phyloP scores from a whole-genome alignment of 2,329 filamentous ascomycete species.

The Talaromyces amestolkiae region DNA sequence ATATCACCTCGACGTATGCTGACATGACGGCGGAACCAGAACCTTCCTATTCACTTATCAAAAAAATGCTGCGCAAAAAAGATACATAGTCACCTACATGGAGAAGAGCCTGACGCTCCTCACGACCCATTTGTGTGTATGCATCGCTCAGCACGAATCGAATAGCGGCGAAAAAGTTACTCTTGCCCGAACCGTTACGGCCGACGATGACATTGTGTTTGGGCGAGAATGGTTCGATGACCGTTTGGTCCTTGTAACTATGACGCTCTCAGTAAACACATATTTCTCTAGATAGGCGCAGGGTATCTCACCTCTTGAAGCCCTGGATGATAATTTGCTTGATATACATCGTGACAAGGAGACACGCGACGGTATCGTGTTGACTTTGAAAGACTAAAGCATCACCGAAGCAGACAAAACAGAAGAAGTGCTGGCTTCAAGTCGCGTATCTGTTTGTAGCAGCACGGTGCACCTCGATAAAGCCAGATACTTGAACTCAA shows the following conservation, averaged over 20 bases:
- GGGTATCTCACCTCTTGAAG: slow-evolving; percentile 82
- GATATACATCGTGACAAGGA: slow-evolving; percentile 74
- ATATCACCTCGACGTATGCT: slow-evolving; percentile 98
- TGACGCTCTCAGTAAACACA: not conserved
- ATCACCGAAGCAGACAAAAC: not conserved
- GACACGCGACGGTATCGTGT: slow-evolving; percentile 18
- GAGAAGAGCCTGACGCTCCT: slow-evolving; percentile 92
- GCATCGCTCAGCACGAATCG: slow-evolving; percentile 97
- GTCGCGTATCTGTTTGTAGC: not conserved
- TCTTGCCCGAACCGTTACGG: slow-evolving; percentile 98
- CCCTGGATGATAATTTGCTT: slow-evolving; percentile 99
- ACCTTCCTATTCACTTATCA: slow-evolving; percentile 61
- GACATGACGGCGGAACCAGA: slow-evolving; percentile 98
- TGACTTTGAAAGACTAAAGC: not conserved
- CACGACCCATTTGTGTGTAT: slow-evolving; percentile 91
- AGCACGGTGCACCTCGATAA: not conserved
- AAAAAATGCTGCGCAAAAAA: slow-evolving; percentile 11
- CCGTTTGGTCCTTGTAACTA: slow-evolving; percentile 99
- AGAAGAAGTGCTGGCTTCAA: not conserved
- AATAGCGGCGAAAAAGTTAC: slow-evolving; percentile 98
- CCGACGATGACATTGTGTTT: slow-evolving; percentile 98
- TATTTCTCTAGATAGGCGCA: not conserved
- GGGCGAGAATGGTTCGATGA: slow-evolving; percentile 96
- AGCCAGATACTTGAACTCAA: not conserved
- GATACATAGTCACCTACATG: slow-evolving; percentile 53